These are phyloP conservation scores for Prunus fruticosa DNA, from an alignment of 306 rosid genomes.

Conservation along the genomic window DNA sequence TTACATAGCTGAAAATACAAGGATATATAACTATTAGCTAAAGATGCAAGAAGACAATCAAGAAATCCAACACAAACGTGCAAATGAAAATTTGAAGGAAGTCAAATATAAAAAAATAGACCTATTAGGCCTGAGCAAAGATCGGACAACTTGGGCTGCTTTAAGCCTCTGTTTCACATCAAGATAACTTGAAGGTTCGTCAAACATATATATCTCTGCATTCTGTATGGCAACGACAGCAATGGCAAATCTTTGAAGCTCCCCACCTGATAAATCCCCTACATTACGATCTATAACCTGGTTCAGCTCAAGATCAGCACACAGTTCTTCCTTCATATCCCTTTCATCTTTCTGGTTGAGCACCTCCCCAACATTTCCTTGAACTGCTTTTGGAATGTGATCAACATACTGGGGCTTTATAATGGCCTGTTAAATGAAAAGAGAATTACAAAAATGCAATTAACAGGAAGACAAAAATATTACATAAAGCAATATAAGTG, in stretches of 20 bases:
- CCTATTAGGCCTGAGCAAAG: constrained; percentile 80
- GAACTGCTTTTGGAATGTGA: constrained; percentile 82
- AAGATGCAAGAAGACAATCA: background rate
- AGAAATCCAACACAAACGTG: background rate
- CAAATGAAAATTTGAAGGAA: background rate
- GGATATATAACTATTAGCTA: constrained; percentile 6
- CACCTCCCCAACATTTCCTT: constrained; percentile 91
- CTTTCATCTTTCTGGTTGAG: constrained; percentile 85
- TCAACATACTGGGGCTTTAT: constrained; percentile 87
- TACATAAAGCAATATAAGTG: background rate
- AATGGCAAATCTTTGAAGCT: constrained; percentile 95
- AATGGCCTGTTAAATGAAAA: constrained; percentile 48
- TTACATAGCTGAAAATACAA: constrained; percentile 73
- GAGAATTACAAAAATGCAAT: background rate
- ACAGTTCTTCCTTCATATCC: constrained; percentile 58
- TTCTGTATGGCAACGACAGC: constrained; percentile 80
- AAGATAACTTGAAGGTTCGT: constrained; percentile 86
- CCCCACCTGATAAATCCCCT: constrained; percentile 82
- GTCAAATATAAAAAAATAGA: constrained; percentile 19
- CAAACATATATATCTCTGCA: constrained; percentile 84
- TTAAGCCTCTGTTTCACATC: constrained; percentile 83
- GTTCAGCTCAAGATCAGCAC: constrained; percentile 79
- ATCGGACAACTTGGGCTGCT: constrained; percentile 78
- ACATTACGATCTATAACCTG: constrained; percentile 82
- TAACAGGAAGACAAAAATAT: constrained; percentile 1